Conservation (phyloP, 208 protist species). For the Trypanosoma theileri region DNA sequence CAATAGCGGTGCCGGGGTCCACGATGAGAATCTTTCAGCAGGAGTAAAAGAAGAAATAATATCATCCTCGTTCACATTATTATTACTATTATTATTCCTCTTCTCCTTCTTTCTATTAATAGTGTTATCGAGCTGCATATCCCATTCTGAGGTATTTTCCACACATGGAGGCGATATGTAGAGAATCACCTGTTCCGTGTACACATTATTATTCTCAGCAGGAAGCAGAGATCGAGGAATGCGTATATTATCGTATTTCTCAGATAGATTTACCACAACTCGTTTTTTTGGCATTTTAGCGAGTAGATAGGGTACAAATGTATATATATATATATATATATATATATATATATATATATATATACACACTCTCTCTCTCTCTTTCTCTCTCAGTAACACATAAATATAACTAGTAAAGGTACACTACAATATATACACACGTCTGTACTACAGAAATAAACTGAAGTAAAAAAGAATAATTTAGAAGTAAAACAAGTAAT, state of each 20-base stretch:
- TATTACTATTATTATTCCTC: background rate
- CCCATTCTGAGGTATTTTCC: background rate
- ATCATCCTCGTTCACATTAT: background rate
- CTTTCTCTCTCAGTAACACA: too few species aligned
- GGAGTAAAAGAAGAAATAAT: too few species aligned
- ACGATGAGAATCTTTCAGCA: background rate
- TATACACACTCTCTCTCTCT: too few species aligned
- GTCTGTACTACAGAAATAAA: too few species aligned
- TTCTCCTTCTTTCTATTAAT: background rate
- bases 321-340: background rate
- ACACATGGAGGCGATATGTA: slow-evolving; percentile 9
- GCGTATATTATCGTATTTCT: slow-evolving; percentile 28
- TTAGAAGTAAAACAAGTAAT: too few species aligned
- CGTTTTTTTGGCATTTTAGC: slow-evolving; percentile 15
- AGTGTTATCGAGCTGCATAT: background rate
- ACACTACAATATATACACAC: too few species aligned
- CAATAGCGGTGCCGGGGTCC: slow-evolving; percentile 6
- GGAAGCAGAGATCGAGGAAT: slow-evolving; percentile 24
- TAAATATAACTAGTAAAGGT: too few species aligned
- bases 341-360: too few species aligned
- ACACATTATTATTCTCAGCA: slow-evolving; percentile 9
- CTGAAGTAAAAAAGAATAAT: too few species aligned
- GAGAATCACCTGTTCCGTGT: slow-evolving; percentile 19
- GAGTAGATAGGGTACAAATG: background rate
- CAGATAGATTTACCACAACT: slow-evolving; percentile 26